These are phyloP conservation scores for Argentina anserina DNA, from an alignment of 306 rosid species.

Conservation along the genomic window DNA sequence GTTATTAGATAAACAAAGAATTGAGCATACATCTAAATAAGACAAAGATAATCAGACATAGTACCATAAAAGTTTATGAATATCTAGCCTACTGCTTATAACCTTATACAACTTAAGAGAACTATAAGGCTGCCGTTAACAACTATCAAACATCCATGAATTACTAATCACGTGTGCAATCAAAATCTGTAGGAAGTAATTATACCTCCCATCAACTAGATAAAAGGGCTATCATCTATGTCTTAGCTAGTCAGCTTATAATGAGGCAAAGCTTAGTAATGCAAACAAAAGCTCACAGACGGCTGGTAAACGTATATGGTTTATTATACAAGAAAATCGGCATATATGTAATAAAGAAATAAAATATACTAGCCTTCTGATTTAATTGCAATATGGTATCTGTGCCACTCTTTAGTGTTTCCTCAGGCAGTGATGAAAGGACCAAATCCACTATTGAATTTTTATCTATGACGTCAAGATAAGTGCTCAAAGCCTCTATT, in stretches of 20 bases:
- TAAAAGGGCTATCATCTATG: background rate
- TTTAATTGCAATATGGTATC: constrained; percentile 69
- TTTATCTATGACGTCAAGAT: constrained; percentile 71
- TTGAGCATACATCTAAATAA: background rate
- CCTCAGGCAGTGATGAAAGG: constrained; percentile 81
- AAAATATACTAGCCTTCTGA: constrained; percentile 59
- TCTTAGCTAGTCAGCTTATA: background rate
- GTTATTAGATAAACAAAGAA: background rate
- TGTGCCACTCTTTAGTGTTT: constrained; percentile 63
- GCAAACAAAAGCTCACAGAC: background rate
- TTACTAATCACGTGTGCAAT: background rate
- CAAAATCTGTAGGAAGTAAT: background rate
- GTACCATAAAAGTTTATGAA: background rate
- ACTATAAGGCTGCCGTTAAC: background rate
- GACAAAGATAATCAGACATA: background rate
- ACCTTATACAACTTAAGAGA: background rate
- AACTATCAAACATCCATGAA: background rate
- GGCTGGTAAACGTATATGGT: background rate
- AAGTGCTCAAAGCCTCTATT: constrained; percentile 53
- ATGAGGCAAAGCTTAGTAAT: background rate
- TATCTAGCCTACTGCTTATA: background rate
- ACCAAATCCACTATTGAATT: constrained; percentile 82
- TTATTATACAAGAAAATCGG: background rate
- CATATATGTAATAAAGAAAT: constrained; percentile 4
- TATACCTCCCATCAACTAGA: background rate